A percentile compares a stretch with the other conserved stretches of the same genome.
These are phyloP conservation scores for Dactylellina haptotyla DNA, from an alignment of 2,329 filamentous ascomycete species.

Conservation along the genomic window DNA sequence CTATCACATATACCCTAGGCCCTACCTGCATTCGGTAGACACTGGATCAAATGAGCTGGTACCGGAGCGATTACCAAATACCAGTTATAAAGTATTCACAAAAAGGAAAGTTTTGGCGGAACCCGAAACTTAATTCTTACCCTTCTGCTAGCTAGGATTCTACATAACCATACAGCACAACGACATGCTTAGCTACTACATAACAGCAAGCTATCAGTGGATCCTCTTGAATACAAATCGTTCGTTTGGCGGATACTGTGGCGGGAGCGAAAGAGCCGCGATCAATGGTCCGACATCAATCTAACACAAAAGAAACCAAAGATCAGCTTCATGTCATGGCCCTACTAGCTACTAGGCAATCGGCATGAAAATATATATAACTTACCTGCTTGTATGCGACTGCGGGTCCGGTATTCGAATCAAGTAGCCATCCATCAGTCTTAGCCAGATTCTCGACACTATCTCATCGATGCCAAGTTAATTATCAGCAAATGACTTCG, in stretches of 20 bases:
- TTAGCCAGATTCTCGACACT: conserved; percentile 16
- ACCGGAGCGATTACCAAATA: too few species aligned
- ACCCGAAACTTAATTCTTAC: too few species aligned
- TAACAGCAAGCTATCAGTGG: neutral
- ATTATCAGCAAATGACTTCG: neutral
- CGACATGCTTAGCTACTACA: neutral
- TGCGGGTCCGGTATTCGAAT: neutral
- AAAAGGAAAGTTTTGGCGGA: too few species aligned
- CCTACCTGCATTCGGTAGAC: too few species aligned
- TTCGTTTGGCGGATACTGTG: conserved; percentile 27
- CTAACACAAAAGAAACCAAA: conserved; percentile 3
- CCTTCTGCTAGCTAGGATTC: neutral
- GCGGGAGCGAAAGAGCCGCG: conserved; percentile 16
- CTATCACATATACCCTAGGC: too few species aligned
- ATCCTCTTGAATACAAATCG: conserved; percentile 37
- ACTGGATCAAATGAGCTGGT: too few species aligned
- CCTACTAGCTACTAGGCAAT: neutral
- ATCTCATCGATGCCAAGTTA: neutral
- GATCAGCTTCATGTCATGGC: too few species aligned
- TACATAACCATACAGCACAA: neutral
- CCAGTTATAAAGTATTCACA: too few species aligned
- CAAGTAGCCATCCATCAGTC: conserved; percentile 20
- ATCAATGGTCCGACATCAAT: conserved; percentile 31
- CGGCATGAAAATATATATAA: neutral
- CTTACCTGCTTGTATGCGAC: conserved; percentile 27